Conservation (phyloP, 345 rosid genomes). For the Rhodamnia argentea region DNA sequence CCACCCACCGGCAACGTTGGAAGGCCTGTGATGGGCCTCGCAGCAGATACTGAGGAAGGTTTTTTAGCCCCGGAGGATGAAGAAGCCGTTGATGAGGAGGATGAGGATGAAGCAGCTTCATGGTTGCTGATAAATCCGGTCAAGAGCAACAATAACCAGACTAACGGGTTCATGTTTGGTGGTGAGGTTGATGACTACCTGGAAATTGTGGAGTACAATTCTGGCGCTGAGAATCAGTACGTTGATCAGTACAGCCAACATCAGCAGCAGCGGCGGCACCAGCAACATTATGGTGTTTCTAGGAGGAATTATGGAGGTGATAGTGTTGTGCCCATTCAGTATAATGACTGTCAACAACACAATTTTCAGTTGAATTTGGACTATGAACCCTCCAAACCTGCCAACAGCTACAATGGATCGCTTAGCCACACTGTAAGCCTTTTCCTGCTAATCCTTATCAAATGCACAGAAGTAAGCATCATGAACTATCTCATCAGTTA, state of each 20-base stretch:
- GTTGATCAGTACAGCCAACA: slow-evolving; percentile 18
- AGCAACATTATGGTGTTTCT: slow-evolving; percentile 18
- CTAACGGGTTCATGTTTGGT: slow-evolving; percentile 44
- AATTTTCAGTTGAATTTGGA: slow-evolving; percentile 39
- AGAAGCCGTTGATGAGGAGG: slow-evolving; percentile 30
- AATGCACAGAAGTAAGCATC: neutral
- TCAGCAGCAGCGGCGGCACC: neutral
- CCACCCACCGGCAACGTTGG: slow-evolving; percentile 2
- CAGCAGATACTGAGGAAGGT: slow-evolving; percentile 17
- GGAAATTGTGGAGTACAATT: slow-evolving; percentile 67
- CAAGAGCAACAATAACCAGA: slow-evolving; percentile 22
- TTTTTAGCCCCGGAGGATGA: slow-evolving; percentile 18
- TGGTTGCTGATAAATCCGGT: slow-evolving; percentile 65
- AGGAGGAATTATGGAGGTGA: slow-evolving; percentile 48
- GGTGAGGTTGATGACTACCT: slow-evolving; percentile 65
- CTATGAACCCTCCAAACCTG: slow-evolving; percentile 31
- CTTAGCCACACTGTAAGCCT: slow-evolving; percentile 45
- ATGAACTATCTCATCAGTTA: neutral
- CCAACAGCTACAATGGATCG: slow-evolving; percentile 37
- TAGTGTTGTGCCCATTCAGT: slow-evolving; percentile 64
- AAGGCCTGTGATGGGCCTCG: neutral
- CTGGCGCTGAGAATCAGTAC: slow-evolving; percentile 35
- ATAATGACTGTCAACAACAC: slow-evolving; percentile 27
- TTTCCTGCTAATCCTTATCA: neutral
- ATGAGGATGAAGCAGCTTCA: slow-evolving; percentile 69